Evolutionary conservation across 768 basidiomycete genomes (phyloP).

Genomic region (Russula vinacea): DNA sequence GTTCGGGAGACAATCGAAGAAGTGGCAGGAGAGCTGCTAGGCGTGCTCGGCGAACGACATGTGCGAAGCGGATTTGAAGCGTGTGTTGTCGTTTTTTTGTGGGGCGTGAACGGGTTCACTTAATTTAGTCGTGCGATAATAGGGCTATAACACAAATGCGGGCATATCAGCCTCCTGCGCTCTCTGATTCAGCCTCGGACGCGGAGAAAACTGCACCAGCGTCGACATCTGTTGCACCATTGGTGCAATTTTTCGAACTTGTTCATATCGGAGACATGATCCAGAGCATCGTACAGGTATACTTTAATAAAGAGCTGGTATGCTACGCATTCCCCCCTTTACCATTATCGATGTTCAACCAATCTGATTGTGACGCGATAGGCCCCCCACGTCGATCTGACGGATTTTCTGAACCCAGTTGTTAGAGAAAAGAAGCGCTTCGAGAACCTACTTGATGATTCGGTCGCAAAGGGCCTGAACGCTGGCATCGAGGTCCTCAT

Average conservation of each 20-base stretch:
- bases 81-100: slow-evolving; percentile 23
- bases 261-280: slow-evolving; percentile 98
- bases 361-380: slow-evolving; percentile 33
- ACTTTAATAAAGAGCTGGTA: slow-evolving; percentile 93
- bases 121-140: neutral
- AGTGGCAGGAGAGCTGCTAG: slow-evolving; percentile 80
- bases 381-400: slow-evolving; percentile 87
- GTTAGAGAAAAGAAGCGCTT: slow-evolving; percentile 98
- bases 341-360: slow-evolving; percentile 5
- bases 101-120: neutral
- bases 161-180: slow-evolving; percentile 85
- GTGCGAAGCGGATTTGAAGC: slow-evolving; percentile 70
- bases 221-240: slow-evolving; percentile 63
- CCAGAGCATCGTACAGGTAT: slow-evolving; percentile 96
- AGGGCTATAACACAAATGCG: slow-evolving; percentile 91
- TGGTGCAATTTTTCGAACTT: slow-evolving; percentile 95
- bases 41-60: slow-evolving; percentile 74
- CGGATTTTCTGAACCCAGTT: slow-evolving; percentile 89
- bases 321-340: slow-evolving; percentile 31
- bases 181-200: slow-evolving; percentile 46
- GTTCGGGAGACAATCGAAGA: slow-evolving; percentile 95
- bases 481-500: slow-evolving; percentile 94
- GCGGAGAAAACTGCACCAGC: slow-evolving; percentile 47
- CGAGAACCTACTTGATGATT: slow-evolving; percentile 88
- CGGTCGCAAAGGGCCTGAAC: slow-evolving; percentile 89